Percentiles rank a stretch among this genome's conserved stretches.
Evolutionary conservation across 169 alveolate genomes (phyloP).

Genomic region (Toxoplasma gondii): DNA sequence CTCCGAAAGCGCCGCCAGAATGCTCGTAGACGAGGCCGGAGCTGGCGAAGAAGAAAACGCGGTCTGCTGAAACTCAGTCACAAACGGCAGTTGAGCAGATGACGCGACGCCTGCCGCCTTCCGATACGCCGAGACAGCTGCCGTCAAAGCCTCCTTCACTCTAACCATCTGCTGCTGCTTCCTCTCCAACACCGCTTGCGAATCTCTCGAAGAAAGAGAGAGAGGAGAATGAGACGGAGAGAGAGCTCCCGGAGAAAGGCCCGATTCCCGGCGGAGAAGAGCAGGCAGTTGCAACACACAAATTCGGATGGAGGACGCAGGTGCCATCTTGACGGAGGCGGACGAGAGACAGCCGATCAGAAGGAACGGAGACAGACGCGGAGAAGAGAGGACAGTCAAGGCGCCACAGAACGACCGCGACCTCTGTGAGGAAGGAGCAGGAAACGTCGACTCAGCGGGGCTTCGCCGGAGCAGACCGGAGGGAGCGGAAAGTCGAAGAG

Average conservation of each 20-base stretch:
- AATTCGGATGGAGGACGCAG: not conserved
- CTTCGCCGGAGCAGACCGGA: not conserved
- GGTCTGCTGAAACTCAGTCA: not conserved
- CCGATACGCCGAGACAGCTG: not conserved
- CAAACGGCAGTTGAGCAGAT: not conserved
- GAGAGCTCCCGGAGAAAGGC: not conserved
- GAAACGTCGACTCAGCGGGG: too few relatives aligned
- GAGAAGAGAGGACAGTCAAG: not conserved
- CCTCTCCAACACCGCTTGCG: not conserved
- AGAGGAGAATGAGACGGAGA: not conserved
- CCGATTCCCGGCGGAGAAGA: constrained; percentile 1
- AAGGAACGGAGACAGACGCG: not conserved
- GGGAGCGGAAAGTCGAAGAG: too few relatives aligned
- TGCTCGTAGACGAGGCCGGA: not conserved
- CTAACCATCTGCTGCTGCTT: constrained; percentile 38
- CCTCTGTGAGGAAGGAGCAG: too few relatives aligned
- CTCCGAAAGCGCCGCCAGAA: not conserved
- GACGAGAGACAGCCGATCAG: not conserved
- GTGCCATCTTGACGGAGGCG: not conserved
- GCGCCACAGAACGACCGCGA: too few relatives aligned
- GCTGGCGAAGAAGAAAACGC: not conserved
- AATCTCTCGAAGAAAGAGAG: not conserved
- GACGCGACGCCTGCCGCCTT: not conserved
- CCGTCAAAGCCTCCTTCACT: not conserved
- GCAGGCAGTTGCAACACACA: constrained; percentile 42